Percentiles rank a stretch among this genome's conserved stretches.
These are phyloP conservation scores for Mycena alexandri DNA, from an alignment of 768 basidiomycete species.

Conservation along the genomic window DNA sequence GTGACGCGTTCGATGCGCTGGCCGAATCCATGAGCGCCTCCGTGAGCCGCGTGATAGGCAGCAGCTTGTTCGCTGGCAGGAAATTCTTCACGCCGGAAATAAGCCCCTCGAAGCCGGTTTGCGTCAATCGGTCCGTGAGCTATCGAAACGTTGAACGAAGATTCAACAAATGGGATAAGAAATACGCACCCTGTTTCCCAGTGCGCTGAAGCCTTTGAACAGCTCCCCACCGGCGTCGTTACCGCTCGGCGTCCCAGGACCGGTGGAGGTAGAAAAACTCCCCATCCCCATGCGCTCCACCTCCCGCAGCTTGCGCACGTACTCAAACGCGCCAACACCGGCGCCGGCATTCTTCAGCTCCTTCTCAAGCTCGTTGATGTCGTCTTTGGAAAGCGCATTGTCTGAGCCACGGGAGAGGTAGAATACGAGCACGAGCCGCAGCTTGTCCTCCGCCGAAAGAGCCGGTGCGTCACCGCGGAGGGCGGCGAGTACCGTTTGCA, in stretches of 20 bases:
- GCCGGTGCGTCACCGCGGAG: slow-evolving; percentile 77
- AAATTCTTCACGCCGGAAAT: slow-evolving; percentile 99
- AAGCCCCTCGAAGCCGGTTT: slow-evolving; percentile 96
- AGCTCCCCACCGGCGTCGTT: slow-evolving; percentile 82
- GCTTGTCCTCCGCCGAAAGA: slow-evolving; percentile 85
- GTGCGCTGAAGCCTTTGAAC: slow-evolving; percentile 92
- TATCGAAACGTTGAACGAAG: slow-evolving; percentile 46
- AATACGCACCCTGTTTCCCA: slow-evolving; percentile 84
- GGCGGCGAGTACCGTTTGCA: slow-evolving; percentile 85
- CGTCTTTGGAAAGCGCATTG: slow-evolving; percentile 86
- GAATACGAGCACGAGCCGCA: slow-evolving; percentile 95
- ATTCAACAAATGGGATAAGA: slow-evolving; percentile 4
- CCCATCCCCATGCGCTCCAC: slow-evolving; percentile 92
- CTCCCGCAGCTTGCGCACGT: slow-evolving; percentile 91
- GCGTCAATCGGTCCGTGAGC: slow-evolving; percentile 94
- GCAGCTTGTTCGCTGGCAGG: slow-evolving; percentile 92
- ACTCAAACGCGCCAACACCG: slow-evolving; percentile 88
- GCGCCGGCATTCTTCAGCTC: slow-evolving; percentile 88
- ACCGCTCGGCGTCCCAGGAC: slow-evolving; percentile 76
- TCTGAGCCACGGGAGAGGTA: slow-evolving; percentile 87
- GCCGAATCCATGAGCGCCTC: slow-evolving; percentile 99
- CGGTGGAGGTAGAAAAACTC: slow-evolving; percentile 63
- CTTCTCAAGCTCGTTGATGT: slow-evolving; percentile 87
- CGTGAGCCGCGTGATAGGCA: slow-evolving; percentile 91
- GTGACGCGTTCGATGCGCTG: slow-evolving; percentile 91